phyloP scores from a whole-genome alignment of 768 basidiomycete species.

The Obba rivulosa region DNA sequence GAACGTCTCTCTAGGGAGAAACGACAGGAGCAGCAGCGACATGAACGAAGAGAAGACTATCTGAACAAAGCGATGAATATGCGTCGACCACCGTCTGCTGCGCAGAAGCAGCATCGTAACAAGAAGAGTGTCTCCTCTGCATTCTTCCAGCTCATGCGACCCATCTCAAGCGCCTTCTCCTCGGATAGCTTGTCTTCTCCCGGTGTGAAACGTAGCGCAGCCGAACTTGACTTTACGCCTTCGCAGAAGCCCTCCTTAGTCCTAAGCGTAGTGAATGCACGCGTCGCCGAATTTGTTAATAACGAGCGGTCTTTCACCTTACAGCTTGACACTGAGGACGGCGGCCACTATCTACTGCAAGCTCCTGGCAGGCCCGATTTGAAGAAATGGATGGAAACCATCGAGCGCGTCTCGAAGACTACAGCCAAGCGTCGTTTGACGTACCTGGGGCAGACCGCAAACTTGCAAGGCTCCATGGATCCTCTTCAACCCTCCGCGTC shows the following conservation, averaged over 20 bases:
- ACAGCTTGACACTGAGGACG: conserved; percentile 82
- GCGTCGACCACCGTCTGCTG: conserved; percentile 43
- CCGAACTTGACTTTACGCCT: conserved; percentile 71
- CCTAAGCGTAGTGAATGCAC: conserved; percentile 68
- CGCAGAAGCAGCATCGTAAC: conserved; percentile 72
- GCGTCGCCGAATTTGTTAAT: conserved; percentile 66
- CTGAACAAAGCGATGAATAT: conserved; percentile 67
- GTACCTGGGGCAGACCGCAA: conserved; percentile 72
- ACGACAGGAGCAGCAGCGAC: conserved; percentile 63
- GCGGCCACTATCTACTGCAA: conserved; percentile 78
- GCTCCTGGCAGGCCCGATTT: conserved; percentile 66
- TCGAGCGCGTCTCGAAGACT: conserved; percentile 63
- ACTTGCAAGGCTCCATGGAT: conserved; percentile 70
- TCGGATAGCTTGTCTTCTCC: conserved; percentile 47
- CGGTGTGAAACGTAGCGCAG: conserved; percentile 50
- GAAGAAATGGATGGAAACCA: conserved; percentile 72
- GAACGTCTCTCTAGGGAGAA: conserved; percentile 72
- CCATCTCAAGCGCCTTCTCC: conserved; percentile 80
- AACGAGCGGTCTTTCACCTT: conserved; percentile 80
- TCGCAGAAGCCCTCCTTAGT: conserved; percentile 72
- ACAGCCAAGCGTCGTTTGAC: conserved; percentile 77
- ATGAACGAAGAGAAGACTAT: conserved; percentile 71
- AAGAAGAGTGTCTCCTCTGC: conserved; percentile 84
- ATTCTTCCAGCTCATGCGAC: conserved; percentile 84
- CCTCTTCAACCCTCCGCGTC: conserved; percentile 55